A percentile compares a stretch with the other conserved stretches of the same genome.
Evolutionary conservation across 306 rosid genomes (phyloP).

Genomic region (Mucuna pruriens): DNA sequence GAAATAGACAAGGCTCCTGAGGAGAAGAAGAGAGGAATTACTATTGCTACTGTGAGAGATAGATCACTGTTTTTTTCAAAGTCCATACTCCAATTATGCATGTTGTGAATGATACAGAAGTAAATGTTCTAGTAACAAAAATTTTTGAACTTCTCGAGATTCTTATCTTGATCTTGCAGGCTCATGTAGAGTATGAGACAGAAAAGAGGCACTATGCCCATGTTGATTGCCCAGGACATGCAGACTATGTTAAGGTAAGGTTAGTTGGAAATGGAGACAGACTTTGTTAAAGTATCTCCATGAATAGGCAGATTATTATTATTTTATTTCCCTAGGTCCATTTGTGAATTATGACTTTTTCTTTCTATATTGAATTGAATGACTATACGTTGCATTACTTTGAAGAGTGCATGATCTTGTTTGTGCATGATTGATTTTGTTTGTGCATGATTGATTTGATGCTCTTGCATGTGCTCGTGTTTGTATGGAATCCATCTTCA

Average conservation of each 20-base stretch:
- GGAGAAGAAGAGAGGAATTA: constrained; percentile 97
- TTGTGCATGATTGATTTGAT: constrained; percentile 13
- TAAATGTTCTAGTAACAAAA: neutral
- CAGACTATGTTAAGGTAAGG: constrained; percentile 95
- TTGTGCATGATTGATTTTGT: neutral
- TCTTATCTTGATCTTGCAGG: constrained; percentile 55
- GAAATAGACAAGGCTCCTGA: constrained; percentile 98
- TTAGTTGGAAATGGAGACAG: neutral
- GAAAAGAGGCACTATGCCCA: constrained; percentile 92
- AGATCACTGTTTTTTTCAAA: neutral
- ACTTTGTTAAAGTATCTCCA: neutral
- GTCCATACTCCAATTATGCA: constrained; percentile 20
- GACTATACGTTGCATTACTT: neutral
- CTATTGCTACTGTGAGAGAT: constrained; percentile 78
- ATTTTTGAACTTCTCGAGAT: neutral
- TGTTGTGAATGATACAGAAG: constrained; percentile 14
- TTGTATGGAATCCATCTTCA: neutral
- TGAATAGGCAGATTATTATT: neutral
- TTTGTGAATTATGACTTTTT: neutral
- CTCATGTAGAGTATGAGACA: constrained; percentile 97
- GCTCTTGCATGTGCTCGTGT: neutral
- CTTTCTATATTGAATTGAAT: neutral
- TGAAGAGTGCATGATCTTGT: constrained; percentile 4
- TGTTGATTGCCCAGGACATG: constrained; percentile 99
- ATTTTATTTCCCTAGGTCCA: neutral